Base-by-base conservation (phyloP, 176 grass and related monocot genomes). In the Hordeum marinum region DNA sequence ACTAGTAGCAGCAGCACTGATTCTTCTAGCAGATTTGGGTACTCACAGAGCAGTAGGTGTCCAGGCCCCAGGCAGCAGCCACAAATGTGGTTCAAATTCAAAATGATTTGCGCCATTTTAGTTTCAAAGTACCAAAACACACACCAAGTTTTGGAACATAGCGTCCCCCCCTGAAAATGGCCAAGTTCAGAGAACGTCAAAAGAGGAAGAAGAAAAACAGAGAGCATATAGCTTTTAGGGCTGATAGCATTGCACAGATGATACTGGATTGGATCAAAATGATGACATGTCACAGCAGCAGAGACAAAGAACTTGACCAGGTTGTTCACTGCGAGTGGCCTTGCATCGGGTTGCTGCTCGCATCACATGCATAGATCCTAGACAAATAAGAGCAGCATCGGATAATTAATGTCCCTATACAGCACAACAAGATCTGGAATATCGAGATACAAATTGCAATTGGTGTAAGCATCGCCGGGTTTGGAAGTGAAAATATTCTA, bases 361-460 rank as follows among this genome's bases (percentile, higher is more conserved):
- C 52, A 21, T 64, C 84, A 86, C 29, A 64, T 74, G 84, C 68
- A 64, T 29, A 39, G 40, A 80, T 52, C 55, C 42, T 27, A 74
- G 27, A 86, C 39, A 74, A 14, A 86, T 73, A 72, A 76, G 21
- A 82, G 76, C 32, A 57, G 32, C 34, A 81, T 17, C 12, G 34
- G 40, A 31, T 24, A 75, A 3, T 75, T 37, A 57, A 61, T 81
- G 59, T 23, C 25, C 23, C 20, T 25, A 29, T 65, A 66, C 68
- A 74, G 6, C 68, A 87, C 42, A 63, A 3, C 60, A 76, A 67
- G 79, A 75, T 75, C 35, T 34, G 39, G 14, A n/a, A 74, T 46
- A 46, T 4, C 35, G 9, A 39, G n/a, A 52, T 50, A 7, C 48
- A 52, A 54, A 32, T 21, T 75, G 72, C 45, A 75, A 4, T 75